A percentile compares a stretch with the other conserved stretches of the same genome.
Evolutionary conservation across 306 rosid genomes (phyloP).

Genomic region (Ormosia semicastrata): DNA sequence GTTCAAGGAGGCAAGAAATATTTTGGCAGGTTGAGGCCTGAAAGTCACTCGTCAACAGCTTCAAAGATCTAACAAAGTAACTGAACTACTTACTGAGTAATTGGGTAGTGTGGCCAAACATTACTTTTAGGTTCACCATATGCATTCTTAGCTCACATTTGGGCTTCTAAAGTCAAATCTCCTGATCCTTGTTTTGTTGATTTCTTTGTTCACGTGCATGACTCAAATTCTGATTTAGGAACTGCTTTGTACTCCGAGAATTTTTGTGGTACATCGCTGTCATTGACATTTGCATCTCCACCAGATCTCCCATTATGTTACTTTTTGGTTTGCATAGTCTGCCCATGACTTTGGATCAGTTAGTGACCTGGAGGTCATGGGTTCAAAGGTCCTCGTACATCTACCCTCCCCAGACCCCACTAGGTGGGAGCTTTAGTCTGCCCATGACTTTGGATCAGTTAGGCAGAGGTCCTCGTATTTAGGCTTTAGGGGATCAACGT

Average conservation of each 20-base stretch:
- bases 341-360: conserved; percentile 8
- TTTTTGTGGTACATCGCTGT: not conserved
- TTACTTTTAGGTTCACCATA: conserved; percentile 5
- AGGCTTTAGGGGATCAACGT: not conserved
- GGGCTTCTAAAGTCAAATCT: conserved; percentile 1
- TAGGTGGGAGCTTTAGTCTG: too few species aligned
- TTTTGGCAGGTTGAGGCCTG: conserved; percentile 7
- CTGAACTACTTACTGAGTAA: not conserved
- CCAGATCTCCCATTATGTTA: not conserved
- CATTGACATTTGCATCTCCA: not conserved
- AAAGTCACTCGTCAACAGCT: not conserved
- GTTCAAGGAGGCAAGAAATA: not conserved
- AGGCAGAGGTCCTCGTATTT: not conserved
- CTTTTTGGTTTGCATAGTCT: not conserved
- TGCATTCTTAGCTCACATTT: not conserved
- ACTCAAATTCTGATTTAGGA: conserved; percentile 12
- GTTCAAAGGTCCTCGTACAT: not conserved
- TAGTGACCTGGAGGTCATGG: too few species aligned
- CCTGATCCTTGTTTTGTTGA: not conserved
- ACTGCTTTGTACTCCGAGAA: not conserved
- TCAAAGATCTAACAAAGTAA: not conserved
- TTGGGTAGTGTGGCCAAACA: conserved; percentile 16
- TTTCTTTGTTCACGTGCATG: conserved; percentile 5
- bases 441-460: conserved; percentile 11
- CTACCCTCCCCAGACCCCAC: too few species aligned